phyloP scores from a whole-genome alignment of 192 early-diverging fungal species.

The Rhizophagus sp. region DNA sequence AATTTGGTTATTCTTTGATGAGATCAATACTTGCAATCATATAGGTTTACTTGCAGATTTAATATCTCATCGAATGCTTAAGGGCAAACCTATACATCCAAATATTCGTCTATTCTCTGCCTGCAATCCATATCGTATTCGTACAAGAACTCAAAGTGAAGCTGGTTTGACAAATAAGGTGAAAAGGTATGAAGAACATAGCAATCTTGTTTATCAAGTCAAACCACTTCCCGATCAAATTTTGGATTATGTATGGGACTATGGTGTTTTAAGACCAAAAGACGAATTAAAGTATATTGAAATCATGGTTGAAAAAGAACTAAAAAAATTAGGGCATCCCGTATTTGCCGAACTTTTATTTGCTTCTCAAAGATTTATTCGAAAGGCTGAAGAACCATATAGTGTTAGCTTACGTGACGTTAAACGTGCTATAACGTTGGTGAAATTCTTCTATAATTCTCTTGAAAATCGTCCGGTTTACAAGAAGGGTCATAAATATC shows the following conservation, averaged over 20 bases:
- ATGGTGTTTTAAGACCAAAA: background rate
- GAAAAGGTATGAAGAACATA: background rate
- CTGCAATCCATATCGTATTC: background rate
- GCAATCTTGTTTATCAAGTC: conserved; percentile 1
- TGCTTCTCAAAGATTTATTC: conserved; percentile 29
- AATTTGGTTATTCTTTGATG: background rate
- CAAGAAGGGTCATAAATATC: background rate
- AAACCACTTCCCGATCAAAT: conserved; percentile 6
- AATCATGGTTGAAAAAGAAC: background rate
- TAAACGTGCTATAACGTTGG: conserved; percentile 10
- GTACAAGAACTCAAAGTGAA: background rate
- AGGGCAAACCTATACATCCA: background rate
- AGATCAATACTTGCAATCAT: background rate
- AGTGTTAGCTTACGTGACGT: conserved; percentile 32
- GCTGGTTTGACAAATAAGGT: background rate
- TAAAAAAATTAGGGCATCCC: background rate
- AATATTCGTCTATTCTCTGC: background rate
- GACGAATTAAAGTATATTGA: background rate
- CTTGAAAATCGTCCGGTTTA: background rate
- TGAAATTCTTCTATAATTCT: background rate
- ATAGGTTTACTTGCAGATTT: background rate
- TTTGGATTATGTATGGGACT: conserved; percentile 6
- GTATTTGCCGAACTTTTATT: conserved; percentile 4
- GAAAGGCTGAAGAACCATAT: conserved; percentile 11
- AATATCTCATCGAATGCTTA: background rate